Conservation (phyloP, 768 basidiomycete species). For the Lactifluus volemus region DNA sequence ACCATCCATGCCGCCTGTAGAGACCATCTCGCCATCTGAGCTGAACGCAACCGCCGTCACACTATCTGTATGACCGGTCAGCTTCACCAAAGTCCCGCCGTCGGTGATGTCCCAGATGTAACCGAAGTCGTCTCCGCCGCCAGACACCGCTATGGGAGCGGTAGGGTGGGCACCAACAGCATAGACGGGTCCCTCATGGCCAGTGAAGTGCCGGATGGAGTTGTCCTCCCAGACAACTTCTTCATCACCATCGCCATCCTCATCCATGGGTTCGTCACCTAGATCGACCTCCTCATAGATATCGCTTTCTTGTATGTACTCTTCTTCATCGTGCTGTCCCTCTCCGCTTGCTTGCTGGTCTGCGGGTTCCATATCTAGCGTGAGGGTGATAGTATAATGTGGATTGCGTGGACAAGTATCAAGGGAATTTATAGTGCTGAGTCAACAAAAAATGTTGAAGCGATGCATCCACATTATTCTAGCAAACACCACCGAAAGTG, state of each 20-base stretch:
- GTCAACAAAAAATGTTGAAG: background rate
- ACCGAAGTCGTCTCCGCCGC: conserved; percentile 91
- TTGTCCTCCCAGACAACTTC: conserved; percentile 41
- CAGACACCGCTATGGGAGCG: conserved; percentile 76
- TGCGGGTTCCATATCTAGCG: conserved; percentile 4
- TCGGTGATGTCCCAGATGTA: conserved; percentile 88
- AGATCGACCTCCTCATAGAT: conserved; percentile 61
- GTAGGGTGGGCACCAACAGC: conserved; percentile 76
- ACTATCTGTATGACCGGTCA: conserved; percentile 91
- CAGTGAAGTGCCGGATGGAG: conserved; percentile 58
- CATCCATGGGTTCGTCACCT: conserved; percentile 64
- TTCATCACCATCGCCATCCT: conserved; percentile 27
- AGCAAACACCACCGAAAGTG: background rate
- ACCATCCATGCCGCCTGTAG: conserved; percentile 98
- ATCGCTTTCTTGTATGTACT: conserved; percentile 57
- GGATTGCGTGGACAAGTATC: background rate
- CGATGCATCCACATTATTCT: background rate
- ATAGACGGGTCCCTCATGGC: conserved; percentile 76
- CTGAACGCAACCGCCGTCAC: conserved; percentile 76
- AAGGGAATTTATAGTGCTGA: conserved; percentile 10
- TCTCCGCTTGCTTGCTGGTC: background rate
- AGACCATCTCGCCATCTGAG: conserved; percentile 82
- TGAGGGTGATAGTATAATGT: background rate
- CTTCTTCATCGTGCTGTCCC: background rate
- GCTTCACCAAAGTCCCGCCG: conserved; percentile 70